Evolutionary conservation across 164 flowering plant genomes (phyloP).

Genomic region (Malania oleifera): DNA sequence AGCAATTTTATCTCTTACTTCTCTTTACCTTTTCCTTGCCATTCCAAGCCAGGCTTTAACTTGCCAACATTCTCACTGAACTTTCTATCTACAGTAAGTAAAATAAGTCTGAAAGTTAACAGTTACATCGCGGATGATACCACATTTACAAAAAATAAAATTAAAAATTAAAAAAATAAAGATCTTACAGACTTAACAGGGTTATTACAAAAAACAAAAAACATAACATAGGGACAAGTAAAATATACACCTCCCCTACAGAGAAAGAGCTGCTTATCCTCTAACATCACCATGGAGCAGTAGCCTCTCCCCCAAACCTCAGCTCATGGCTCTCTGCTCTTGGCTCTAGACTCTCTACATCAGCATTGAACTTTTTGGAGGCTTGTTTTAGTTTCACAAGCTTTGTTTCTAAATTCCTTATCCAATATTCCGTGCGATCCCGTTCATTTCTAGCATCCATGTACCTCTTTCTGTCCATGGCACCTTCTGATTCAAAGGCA

Average conservation of each 20-base stretch:
- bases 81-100: no score
- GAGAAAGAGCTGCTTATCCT: no score
- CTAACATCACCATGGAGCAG: constrained; percentile 27
- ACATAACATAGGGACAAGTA: not conserved
- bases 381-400: constrained; percentile 28
- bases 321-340: constrained; percentile 21
- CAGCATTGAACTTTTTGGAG: constrained; percentile 16
- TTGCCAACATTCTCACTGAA: no score
- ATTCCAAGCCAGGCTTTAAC: no score
- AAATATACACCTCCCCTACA: not conserved
- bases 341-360: constrained; percentile 19
- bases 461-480: constrained; percentile 23
- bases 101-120: no score
- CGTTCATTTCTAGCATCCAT: constrained; percentile 24
- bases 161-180: no score
- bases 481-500: constrained; percentile 31
- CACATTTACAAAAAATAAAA: no score
- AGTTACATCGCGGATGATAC: no score
- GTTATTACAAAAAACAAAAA: no score
- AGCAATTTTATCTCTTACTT: no score
- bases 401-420: constrained; percentile 29
- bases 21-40: no score
- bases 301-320: constrained; percentile 24
- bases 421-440: constrained; percentile 17
- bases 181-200: no score